Evolutionary conservation across 768 basidiomycete genomes (phyloP).

Genomic region (Russula foetens): DNA sequence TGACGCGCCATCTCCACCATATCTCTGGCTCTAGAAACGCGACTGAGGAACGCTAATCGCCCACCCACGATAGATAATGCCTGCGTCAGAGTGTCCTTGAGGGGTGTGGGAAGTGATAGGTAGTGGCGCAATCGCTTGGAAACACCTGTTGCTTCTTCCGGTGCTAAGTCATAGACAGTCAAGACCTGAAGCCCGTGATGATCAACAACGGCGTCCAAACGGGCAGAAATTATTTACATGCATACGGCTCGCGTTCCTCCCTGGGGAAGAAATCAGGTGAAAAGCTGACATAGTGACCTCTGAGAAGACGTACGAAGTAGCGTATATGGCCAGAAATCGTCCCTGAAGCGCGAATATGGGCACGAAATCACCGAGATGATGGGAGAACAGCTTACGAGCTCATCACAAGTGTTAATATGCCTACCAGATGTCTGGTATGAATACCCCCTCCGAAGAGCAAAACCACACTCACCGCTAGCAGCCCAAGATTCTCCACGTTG

Average conservation of each 20-base stretch:
- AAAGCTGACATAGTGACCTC: background rate
- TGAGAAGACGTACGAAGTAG: conserved; percentile 42
- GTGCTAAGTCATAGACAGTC: conserved; percentile 61
- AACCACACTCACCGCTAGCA: conserved; percentile 48
- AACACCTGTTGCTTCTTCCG: conserved; percentile 50
- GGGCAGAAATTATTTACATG: conserved; percentile 35
- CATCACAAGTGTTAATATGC: conserved; percentile 74
- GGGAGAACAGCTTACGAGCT: conserved; percentile 44
- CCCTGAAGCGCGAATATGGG: conserved; percentile 34
- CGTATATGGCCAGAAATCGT: conserved; percentile 79
- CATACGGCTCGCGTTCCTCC: conserved; percentile 68
- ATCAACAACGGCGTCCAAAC: background rate
- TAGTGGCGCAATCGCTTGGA: conserved; percentile 43
- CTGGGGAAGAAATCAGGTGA: conserved; percentile 29
- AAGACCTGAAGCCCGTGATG: conserved; percentile 39
- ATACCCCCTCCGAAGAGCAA: background rate
- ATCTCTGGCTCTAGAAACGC: conserved; percentile 52
- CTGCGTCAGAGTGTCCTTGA: conserved; percentile 35
- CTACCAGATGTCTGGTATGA: conserved; percentile 29
- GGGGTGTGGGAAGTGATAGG: conserved; percentile 27
- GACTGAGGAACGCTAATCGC: conserved; percentile 67
- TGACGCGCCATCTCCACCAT: conserved; percentile 57
- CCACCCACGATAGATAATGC: conserved; percentile 66
- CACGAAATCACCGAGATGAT: background rate
- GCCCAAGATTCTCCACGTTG: conserved; percentile 84